Evolutionary conservation across 2,329 filamentous ascomycete genomes (phyloP), one percentile per base, ranked within the genome.

Genomic region (Colletotrichum neosansevieriae): DNA sequence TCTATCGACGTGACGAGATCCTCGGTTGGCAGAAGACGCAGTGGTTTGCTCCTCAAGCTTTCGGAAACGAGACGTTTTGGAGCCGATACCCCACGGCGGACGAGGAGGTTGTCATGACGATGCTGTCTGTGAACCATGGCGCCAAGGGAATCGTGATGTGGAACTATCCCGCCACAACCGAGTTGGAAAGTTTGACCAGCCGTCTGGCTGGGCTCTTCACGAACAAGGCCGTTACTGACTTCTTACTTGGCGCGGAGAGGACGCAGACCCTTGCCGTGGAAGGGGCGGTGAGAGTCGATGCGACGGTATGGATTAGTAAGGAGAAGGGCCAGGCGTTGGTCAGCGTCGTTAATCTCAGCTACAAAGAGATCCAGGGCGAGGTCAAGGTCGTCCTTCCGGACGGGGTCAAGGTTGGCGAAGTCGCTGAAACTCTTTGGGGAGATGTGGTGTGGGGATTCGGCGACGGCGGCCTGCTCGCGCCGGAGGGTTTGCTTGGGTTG

Each of bases 1-100:
- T 83, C 21, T 80, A 84, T 71, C 63, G 63, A 1, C 40, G 63
- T 0, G 82, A 84, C 68, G 11, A 47, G 1, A 82, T 80, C 78
- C 75, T 84, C 1, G 81, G 81, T 2, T 83, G 80, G 81, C 80
- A 78, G 24, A 80, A 80, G 69, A 81, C 80, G 5, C 81, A 82
- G 64, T 76, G 80, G 58, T 79, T 82, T 69, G 82, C 81, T 57
- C 82, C 83, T 45, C 83, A 86, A 76, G 79, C 78, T 62, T 85
- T 85, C 74, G 77, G 81, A 63, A 82, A 82, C 50, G 80, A 85
- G 72, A 78, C 76, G 17, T 85, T 85, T 74, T 85, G 83, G 83
- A 58, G 72, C n/a, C 76, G 83, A 11, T 80, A 83, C 65, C 84
- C 84, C 9, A 82, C 79, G 1, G 69, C 75, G 3, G 78, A 74